phyloP scores from a whole-genome alignment of 1,139 yeast genomes.

The Wickerhamomyces sp. region DNA sequence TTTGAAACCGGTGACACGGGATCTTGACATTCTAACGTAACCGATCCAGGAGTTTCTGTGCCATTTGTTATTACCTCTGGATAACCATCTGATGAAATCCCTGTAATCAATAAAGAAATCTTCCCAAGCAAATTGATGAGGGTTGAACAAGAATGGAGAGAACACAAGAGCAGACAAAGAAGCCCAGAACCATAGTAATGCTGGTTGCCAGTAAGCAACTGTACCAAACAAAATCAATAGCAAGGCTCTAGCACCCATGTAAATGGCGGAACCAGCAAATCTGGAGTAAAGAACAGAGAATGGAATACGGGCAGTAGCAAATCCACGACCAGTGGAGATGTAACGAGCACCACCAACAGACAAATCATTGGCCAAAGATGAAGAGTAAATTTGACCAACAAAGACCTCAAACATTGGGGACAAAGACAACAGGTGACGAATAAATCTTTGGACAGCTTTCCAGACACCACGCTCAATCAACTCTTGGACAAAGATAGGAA shows the following conservation, averaged over 20 bases:
- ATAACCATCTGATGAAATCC: conserved; percentile 96
- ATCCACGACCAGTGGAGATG: conserved; percentile 98
- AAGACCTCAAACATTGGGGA: conserved; percentile 98
- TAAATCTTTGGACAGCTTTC: conserved; percentile 90
- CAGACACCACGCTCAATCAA: conserved; percentile 96
- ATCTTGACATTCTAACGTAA: conserved; percentile 89
- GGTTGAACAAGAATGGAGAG: conserved; percentile 94
- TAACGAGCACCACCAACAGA: conserved; percentile 99
- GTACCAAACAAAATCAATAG: conserved; percentile 89
- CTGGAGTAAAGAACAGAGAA: conserved; percentile 93
- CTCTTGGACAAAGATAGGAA: conserved; percentile 95
- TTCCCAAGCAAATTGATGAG: conserved; percentile 98
- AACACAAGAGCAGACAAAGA: conserved; percentile 84
- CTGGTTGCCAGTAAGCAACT: conserved; percentile 94
- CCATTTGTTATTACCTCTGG: conserved; percentile 98
- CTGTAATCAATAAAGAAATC: conserved; percentile 98
- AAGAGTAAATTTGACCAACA: conserved; percentile 95
- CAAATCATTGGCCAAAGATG: conserved; percentile 85
- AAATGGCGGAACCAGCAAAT: conserved; percentile 95
- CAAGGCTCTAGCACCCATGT: conserved; percentile 91
- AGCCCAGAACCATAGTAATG: conserved; percentile 98
- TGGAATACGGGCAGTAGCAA: conserved; percentile 97
- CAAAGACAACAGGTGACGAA: conserved; percentile 81
- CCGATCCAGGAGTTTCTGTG: conserved; percentile 99
- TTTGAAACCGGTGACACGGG: conserved; percentile 97